Base-by-base conservation (phyloP, 495 filamentous ascomycete genomes). In the Penicillium taxi region DNA sequence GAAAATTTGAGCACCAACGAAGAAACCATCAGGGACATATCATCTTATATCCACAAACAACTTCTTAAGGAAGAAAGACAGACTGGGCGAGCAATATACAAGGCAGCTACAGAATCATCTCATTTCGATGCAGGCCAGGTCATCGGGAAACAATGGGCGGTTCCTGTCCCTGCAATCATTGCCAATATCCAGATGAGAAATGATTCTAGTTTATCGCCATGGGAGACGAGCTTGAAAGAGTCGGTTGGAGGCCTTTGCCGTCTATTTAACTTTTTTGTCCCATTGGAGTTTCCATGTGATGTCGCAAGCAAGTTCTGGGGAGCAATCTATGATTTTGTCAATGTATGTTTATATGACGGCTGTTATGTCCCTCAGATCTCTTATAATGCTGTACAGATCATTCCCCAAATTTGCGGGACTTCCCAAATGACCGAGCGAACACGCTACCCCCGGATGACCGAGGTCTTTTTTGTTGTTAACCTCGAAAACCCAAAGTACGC, bases 231-330 rank as follows among this genome's bases (percentile, higher is more conserved):
- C 13, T 11, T 35, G 21, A 35, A 35, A 16, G 21, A 26, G 3
- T 5, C 15, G 9, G 11, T 35, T 1, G n/a, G 33, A 14, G 6
- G n/a, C n/a, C 11, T 35, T 11, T 35, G 22, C 9, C 33, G 33
- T 6, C 33, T 35, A 3, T 35, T 35, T 7, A 35, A 35, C 8
- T 35, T 35, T 11, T 35, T 35, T 14, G 14, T 35, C 12, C 33
- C 33, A 0, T 17, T 35, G 4, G 33, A 15, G 17, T 35, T 14
- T 14, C 21, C 33, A 0, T 35, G 33, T n/a, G 22, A 25, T 7
- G 12, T 35, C 12, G 21, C 4, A 9, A 6, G 26, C 6, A 35
- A 26, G 11, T 35, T 35, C 17, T 35, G 33, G 33, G 33, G 33
- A 26, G 33, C 16, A 7, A 26, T 35, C 9, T 13, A 35, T 14